Evolutionary conservation across 208 protist genomes (phyloP).

Genomic region (Spongospora subterranea): DNA sequence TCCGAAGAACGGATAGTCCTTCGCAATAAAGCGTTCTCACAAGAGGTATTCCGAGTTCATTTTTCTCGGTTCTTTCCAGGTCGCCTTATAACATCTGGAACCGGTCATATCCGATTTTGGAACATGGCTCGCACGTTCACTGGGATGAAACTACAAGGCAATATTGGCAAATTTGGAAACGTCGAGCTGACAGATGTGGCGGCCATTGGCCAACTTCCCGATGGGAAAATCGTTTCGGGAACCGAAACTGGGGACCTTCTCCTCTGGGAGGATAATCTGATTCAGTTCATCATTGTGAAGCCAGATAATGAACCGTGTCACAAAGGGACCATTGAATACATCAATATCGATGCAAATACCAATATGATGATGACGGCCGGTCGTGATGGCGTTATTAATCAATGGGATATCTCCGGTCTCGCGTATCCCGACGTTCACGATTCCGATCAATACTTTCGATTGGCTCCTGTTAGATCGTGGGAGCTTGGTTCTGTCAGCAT

Average conservation of each 20-base stretch:
- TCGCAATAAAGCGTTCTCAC: constrained; percentile 92
- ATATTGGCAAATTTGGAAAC: constrained; percentile 95
- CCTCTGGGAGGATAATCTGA: constrained; percentile 94
- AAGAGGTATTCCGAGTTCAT: constrained; percentile 87
- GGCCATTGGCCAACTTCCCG: constrained; percentile 84
- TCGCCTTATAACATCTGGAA: constrained; percentile 87
- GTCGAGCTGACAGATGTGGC: constrained; percentile 93
- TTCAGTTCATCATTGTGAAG: constrained; percentile 88
- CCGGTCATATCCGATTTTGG: constrained; percentile 96
- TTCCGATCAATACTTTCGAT: constrained; percentile 77
- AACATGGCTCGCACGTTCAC: constrained; percentile 96
- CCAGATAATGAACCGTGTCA: constrained; percentile 73
- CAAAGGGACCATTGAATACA: constrained; percentile 82
- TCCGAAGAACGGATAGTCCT: constrained; percentile 82
- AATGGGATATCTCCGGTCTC: constrained; percentile 87
- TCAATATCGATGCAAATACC: constrained; percentile 80
- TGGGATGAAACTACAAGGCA: constrained; percentile 89
- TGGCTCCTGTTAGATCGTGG: constrained; percentile 82
- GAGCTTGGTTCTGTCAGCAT: constrained; percentile 74
- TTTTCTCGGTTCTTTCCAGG: constrained; percentile 90
- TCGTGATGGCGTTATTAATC: constrained; percentile 91
- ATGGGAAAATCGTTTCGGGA: constrained; percentile 81
- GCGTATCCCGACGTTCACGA: constrained; percentile 87
- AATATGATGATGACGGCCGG: constrained; percentile 85
- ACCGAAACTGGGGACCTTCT: constrained; percentile 90